phyloP scores from a whole-genome alignment of 345 rosid species.

The Angophora floribunda region DNA sequence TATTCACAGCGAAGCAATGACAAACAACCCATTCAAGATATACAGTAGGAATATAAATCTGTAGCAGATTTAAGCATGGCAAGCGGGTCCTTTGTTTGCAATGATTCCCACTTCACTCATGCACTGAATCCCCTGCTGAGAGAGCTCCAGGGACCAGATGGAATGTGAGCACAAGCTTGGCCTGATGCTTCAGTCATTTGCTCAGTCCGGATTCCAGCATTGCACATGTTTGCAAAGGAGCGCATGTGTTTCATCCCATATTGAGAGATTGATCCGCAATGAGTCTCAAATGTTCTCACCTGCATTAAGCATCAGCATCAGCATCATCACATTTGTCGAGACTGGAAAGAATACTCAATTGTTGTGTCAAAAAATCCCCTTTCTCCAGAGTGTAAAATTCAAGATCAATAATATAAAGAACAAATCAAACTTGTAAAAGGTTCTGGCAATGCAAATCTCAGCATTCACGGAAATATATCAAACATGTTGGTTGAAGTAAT shows the following conservation, averaged over 20 bases:
- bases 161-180: conserved; percentile 70
- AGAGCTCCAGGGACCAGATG: conserved; percentile 78
- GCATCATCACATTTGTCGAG: background rate
- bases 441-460: background rate
- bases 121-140: conserved; percentile 78
- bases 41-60: background rate
- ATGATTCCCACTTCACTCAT: background rate
- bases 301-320: conserved; percentile 1
- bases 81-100: background rate
- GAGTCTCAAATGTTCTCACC: conserved; percentile 83
- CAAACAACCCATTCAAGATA: background rate
- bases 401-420: background rate
- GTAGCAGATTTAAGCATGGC: background rate
- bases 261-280: conserved; percentile 83
- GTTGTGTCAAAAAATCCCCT: background rate
- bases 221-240: conserved; percentile 85
- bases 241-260: conserved; percentile 99
- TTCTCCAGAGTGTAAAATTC: background rate
- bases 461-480: background rate
- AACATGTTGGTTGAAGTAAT: background rate
- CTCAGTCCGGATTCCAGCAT: conserved; percentile 50
- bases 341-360: background rate
- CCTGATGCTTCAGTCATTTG: conserved; percentile 84
- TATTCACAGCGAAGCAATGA: conserved; percentile 19
- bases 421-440: background rate